Evolutionary conservation across 345 rosid species (phyloP), one percentile per base, ranked within the genome.

Genomic region (Ricinus communis): DNA sequence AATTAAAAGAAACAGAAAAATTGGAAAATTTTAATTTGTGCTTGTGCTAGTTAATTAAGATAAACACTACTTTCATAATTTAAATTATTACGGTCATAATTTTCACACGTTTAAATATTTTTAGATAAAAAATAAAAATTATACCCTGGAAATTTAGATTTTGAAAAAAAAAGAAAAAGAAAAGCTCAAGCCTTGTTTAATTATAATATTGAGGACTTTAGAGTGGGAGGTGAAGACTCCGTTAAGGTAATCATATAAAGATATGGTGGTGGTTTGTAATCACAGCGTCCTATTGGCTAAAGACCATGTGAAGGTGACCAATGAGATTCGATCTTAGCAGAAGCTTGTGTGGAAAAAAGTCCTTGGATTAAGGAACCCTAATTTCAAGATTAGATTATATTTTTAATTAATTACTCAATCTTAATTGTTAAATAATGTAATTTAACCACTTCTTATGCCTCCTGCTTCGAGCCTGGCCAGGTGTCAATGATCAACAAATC

Each of bases 401-500:
- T n/a, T n/a, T n/a, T n/a, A n/a, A n/a, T n/a, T n/a, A n/a, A n/a
- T n/a, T n/a, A n/a, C n/a, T n/a, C n/a, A n/a, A n/a, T n/a, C n/a
- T n/a, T n/a, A n/a, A n/a, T n/a, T n/a, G n/a, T n/a, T 33, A 62
- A 36, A 22, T 67, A 57, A 56, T 7, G 50, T n/a, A 51, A 56
- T 10, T 57, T n/a, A 31, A 38, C 61, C 46, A 40, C 24, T 68
- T 19, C 19, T 41, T 11, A 15, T 72, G 74, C 72, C 68, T 73
- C 78, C 24, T 45, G 68, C 53, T 74, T 19, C 67, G 70, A 69
- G 71, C 80, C 56, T 16, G 52, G 62, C 59, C 77, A 74, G 61
- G 77, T 74, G 85, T 82, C 85, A 79, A 82, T 82, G 76, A 82
- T 82, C 82, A 79, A 82, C 80, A 70, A 78, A 79, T 82, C 41